Evolutionary conservation across 2,329 filamentous ascomycete species (phyloP).

Genomic region (Apiospora saccharicola): DNA sequence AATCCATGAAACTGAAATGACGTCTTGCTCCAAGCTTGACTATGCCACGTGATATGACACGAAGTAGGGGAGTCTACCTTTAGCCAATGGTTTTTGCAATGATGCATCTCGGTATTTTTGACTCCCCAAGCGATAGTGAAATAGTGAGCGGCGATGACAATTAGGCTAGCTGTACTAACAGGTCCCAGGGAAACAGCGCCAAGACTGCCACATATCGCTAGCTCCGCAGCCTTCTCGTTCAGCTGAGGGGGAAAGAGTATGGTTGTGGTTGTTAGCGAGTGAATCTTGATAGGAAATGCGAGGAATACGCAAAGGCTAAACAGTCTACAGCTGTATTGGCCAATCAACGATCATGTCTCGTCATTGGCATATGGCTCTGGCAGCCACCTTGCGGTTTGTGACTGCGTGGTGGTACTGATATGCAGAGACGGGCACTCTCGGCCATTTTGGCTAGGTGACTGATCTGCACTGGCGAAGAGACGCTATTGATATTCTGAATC

Average conservation of each 20-base stretch:
- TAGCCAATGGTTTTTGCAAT: background rate
- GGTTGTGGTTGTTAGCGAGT: background rate
- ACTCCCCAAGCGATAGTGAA: background rate
- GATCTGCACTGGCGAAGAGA: background rate
- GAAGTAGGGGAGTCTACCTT: no score
- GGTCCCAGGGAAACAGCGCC: background rate
- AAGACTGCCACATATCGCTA: background rate
- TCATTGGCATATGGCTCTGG: background rate
- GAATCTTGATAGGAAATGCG: background rate
- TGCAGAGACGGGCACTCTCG: background rate
- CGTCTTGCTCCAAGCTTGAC: no score
- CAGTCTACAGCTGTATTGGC: background rate
- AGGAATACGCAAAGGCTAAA: constrained; percentile 15
- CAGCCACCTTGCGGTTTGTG: background rate
- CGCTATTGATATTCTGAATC: background rate
- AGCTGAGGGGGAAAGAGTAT: background rate
- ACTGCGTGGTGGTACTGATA: background rate
- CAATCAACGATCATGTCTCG: background rate
- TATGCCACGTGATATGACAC: no score
- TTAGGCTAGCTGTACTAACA: background rate
- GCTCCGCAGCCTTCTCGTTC: background rate
- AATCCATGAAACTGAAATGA: background rate
- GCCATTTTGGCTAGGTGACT: background rate
- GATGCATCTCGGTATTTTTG: background rate
- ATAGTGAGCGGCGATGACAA: background rate